Base-by-base conservation (phyloP, 2,329 filamentous ascomycete genomes). In the Zymoseptoria pseudotritici region DNA sequence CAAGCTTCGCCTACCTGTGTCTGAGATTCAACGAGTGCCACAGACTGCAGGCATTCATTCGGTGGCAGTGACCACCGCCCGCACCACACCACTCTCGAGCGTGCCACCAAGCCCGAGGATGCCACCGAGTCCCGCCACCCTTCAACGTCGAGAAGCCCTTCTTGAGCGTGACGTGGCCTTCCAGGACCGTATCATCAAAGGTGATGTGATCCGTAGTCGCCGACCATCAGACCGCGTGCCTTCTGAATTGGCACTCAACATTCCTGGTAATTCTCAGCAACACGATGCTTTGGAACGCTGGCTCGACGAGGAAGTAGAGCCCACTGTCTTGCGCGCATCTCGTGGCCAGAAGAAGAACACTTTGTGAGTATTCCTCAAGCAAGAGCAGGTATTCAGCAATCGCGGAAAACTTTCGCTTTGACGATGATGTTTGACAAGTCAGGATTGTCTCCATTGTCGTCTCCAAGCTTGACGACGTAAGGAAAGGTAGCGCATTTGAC, bases 401-500 rank as follows among this genome's bases (percentile, higher is more conserved):
- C 36, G 57, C 85, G 87, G 54, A 88, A 73, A 4, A 89, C 86
- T 66, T 81, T 82, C n/a, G 85, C 83, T 73, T 87, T 88, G 60
- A 81, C 76, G 64, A 89, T 82, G 53, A 88, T 79, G 69, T 88
- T 88, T 50, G 79, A 78, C 62, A 83, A 81, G 67, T 87, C 81
- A 66, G 82, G 72, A 63, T 85, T 81, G 49, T 81, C 79, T 22
- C 86, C 86, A 62, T 80, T 82, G 74, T 87, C 85, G 70, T 88
- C 84, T 5, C 86, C 86, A 21, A 78, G 75, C 74, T 89, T 89
- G 59, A 85, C 76, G 21, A 89, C 78, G 6, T 82, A 83, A 1
- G 86, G 86, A 58, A 87, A 88, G 1, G 82, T 83, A 21, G 86
- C 81, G 70, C 85, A 88, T 59, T 76, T 77, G 42, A 89, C 80